Base-by-base conservation (phyloP, 1,284 basidiomycete species). In the Pseudozyma pruni region DNA sequence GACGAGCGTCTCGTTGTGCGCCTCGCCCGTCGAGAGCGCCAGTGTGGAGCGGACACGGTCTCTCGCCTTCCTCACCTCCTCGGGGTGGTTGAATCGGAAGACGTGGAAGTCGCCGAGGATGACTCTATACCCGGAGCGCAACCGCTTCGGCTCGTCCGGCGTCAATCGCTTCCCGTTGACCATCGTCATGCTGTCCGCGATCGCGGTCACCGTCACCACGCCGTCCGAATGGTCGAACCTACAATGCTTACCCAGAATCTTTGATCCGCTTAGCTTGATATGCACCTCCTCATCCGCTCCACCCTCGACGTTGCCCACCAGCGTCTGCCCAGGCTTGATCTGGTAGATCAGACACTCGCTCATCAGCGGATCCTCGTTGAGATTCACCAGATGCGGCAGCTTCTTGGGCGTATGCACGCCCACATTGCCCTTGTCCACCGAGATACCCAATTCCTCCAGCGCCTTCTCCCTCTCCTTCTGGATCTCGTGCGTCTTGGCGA, bases 371-470 rank as follows among this genome's bases (percentile, higher is more conserved):
- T 85, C 83, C 47, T 82, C 78, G 64, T 79, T 79, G 43, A 79
- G 61, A 25, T 79, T 79, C 59, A 79, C 77, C 23, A 79, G 43
- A 51, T 79, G 77, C 0, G 78, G 78, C 43, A 80, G 46, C 44
- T 90, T 93, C 86, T 97, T 98, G n/a, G 95, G 95, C n/a, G 95
- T 94, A 85, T 97, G 93, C 46, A 98, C 84, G 43, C 93, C 93
- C 55, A 96, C 91, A 60, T 91, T 88, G 79, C 94, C 91, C 87
- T 94, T 97, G 84, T 98, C 94, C 58, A 98, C 93, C 34, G 92
- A 91, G 82, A 98, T 98, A 46, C 95, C 95, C 66, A 98, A 85
- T 84, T 98, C 95, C 84, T 98, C 96, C 45, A 98, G 84, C 4
- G 95, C 96, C 86, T 94, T 90, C 85, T 98, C 95, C 64, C 95